These are phyloP conservation scores for Arthrobotrys conoides DNA, from an alignment of 2,329 filamentous ascomycete genomes.

Conservation along the genomic window DNA sequence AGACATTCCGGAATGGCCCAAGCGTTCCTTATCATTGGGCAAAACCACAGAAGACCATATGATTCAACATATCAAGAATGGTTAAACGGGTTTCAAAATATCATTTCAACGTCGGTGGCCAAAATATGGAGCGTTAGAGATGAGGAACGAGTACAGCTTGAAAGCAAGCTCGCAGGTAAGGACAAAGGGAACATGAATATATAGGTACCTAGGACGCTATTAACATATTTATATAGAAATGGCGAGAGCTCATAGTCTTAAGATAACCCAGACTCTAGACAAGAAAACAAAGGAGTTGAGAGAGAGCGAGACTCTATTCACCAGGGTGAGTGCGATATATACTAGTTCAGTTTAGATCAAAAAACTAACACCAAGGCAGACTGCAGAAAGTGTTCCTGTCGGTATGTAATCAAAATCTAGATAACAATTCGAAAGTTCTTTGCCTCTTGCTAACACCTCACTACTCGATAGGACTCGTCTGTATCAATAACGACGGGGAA, in stretches of 20 bases:
- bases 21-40: slow-evolving; percentile 83
- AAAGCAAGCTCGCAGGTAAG: slow-evolving; percentile 47
- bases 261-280: slow-evolving; percentile 46
- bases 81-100: slow-evolving; percentile 65
- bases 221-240: slow-evolving; percentile 17
- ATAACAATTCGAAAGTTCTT: background rate
- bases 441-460: background rate
- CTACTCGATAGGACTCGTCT: slow-evolving; percentile 74
- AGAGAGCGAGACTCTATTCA: slow-evolving; percentile 82
- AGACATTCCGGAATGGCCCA: slow-evolving; percentile 76
- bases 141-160: slow-evolving; percentile 40
- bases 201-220: background rate
- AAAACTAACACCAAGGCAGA: slow-evolving; percentile 68
- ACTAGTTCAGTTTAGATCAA: background rate
- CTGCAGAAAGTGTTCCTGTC: slow-evolving; percentile 87
- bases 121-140: slow-evolving; percentile 59
- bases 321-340: slow-evolving; percentile 65
- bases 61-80: slow-evolving; percentile 79
- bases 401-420: slow-evolving; percentile 67
- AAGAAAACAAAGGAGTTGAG: slow-evolving; percentile 72
- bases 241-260: slow-evolving; percentile 47
- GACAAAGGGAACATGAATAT: background rate
- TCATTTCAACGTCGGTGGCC: slow-evolving; percentile 43
- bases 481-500: slow-evolving; percentile 78
- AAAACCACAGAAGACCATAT: slow-evolving; percentile 83